Evolutionary conservation across 2,329 filamentous ascomycete species (phyloP).

Genomic region (Calonectria honghensis): DNA sequence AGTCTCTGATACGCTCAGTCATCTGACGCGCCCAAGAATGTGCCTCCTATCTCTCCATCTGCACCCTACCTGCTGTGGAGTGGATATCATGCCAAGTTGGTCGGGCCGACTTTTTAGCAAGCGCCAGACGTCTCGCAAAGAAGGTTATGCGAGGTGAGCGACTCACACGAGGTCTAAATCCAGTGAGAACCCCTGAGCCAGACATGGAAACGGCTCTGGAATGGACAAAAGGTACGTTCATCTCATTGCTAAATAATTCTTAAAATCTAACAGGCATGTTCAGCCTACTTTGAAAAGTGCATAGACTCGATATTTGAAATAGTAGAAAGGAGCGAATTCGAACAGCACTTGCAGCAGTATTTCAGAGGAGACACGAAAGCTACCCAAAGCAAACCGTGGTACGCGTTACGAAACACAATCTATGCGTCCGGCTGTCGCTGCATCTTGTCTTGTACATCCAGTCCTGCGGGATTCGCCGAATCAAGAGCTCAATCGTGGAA

Average conservation of each 20-base stretch:
- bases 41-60: constrained; percentile 29
- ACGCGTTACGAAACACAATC: constrained; percentile 23
- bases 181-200: constrained; percentile 1
- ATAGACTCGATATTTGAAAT: constrained; percentile 16
- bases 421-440: constrained; percentile 23
- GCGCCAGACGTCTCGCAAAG: constrained; percentile 10
- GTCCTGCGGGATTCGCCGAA: background rate
- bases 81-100: constrained; percentile 28
- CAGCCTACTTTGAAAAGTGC: constrained; percentile 22
- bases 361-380: constrained; percentile 3
- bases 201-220: constrained; percentile 10
- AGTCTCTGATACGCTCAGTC: background rate
- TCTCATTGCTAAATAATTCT: background rate
- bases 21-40: background rate
- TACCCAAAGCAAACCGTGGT: constrained; percentile 10
- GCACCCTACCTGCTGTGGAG: constrained; percentile 21
- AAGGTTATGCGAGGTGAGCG: constrained; percentile 24
- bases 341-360: background rate
- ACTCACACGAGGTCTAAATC: background rate
- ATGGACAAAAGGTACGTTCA: constrained; percentile 11
- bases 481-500: constrained; percentile 27
- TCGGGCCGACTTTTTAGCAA: background rate
- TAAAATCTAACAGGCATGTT: background rate
- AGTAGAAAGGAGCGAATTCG: background rate
- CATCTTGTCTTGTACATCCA: background rate